phyloP scores from a whole-genome alignment of 495 filamentous ascomycete species.

The Trichoderma asperelloides region DNA sequence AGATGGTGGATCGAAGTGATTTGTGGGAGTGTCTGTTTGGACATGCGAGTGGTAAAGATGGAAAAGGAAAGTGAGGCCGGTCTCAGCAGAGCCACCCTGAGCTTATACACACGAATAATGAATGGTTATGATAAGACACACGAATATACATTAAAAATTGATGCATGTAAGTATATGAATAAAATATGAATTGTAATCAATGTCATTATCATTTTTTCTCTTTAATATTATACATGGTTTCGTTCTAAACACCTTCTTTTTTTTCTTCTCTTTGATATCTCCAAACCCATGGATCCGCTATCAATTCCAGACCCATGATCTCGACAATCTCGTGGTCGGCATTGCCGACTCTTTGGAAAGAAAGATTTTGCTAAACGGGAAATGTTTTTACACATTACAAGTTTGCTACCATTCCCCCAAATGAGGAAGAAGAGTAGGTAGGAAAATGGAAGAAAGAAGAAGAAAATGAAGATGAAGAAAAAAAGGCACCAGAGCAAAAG shows the following conservation, averaged over 20 bases:
- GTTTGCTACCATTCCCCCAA: background rate
- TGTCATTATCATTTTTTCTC: background rate
- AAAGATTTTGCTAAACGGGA: background rate
- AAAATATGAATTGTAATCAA: background rate
- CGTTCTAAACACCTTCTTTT: background rate
- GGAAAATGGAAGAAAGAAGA: background rate
- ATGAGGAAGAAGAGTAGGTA: background rate
- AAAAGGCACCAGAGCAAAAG: background rate
- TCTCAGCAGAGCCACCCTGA: background rate
- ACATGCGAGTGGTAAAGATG: constrained; percentile 25
- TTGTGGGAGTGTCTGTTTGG: constrained; percentile 88
- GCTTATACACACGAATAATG: background rate
- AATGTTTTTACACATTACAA: background rate
- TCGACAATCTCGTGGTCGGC: background rate
- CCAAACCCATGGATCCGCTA: background rate
- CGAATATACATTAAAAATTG: too few species aligned
- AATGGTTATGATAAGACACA: too few species aligned
- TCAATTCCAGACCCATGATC: background rate
- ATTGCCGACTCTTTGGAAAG: background rate
- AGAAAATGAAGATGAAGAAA: background rate
- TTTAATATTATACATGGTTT: background rate
- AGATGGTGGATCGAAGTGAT: constrained; percentile 70
- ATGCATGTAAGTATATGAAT: background rate
- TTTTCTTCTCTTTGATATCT: background rate
- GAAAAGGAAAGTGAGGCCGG: background rate